phyloP scores from a whole-genome alignment of 2,329 filamentous ascomycete species.

The Acrocalymma vagum region DNA sequence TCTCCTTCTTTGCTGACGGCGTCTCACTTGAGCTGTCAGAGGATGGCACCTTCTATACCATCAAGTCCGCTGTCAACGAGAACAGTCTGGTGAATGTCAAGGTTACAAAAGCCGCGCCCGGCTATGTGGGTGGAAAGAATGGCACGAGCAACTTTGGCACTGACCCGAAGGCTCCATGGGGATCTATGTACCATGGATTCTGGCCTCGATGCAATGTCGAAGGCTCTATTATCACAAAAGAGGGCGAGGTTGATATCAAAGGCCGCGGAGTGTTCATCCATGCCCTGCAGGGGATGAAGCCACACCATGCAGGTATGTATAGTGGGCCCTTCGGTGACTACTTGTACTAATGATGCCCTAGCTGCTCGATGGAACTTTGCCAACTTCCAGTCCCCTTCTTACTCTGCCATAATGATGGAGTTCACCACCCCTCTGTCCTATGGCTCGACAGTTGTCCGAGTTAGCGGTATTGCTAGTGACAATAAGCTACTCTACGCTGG shows the following conservation, averaged over 20 bases:
- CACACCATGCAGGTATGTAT: constrained; percentile 82
- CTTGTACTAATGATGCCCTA: constrained; percentile 35
- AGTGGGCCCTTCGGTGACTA: background rate
- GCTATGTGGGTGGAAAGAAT: constrained; percentile 84
- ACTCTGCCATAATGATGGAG: constrained; percentile 94
- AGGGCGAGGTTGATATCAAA: constrained; percentile 82
- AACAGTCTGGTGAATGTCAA: constrained; percentile 86
- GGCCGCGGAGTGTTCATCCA: constrained; percentile 83
- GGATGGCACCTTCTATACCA: constrained; percentile 81
- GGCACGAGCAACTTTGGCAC: constrained; percentile 88
- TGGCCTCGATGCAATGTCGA: constrained; percentile 88
- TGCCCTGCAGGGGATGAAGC: constrained; percentile 98
- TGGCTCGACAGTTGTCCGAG: constrained; percentile 81
- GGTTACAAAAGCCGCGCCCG: constrained; percentile 77
- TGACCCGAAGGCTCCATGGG: constrained; percentile 87
- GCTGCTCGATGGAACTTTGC: constrained; percentile 92
- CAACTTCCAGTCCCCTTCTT: constrained; percentile 86
- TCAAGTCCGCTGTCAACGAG: constrained; percentile 89
- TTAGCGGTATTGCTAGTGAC: constrained; percentile 84
- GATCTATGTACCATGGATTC: constrained; percentile 88
- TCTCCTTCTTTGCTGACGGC: constrained; percentile 85
- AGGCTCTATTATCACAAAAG: constrained; percentile 83
- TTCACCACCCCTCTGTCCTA: constrained; percentile 95
- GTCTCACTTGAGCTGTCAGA: constrained; percentile 86
- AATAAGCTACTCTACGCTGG: constrained; percentile 81